phyloP scores from a whole-genome alignment of 78 protist genomes.

The Guillardia theta region DNA sequence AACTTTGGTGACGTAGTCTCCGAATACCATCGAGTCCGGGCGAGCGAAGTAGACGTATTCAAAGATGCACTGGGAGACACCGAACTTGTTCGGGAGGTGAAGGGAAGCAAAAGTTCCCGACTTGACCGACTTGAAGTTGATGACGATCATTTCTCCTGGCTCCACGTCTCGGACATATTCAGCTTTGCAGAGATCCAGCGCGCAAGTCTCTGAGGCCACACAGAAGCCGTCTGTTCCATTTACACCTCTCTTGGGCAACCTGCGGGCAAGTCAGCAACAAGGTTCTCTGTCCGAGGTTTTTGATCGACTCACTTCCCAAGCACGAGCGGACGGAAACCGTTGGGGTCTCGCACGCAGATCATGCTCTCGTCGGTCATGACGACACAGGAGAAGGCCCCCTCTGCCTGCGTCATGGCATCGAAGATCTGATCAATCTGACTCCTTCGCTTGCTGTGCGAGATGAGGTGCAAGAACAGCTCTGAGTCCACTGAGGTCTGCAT shows the following conservation, averaged over 20 bases:
- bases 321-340: conserved; percentile 34
- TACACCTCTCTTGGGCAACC: neutral
- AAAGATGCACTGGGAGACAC: conserved; percentile 33
- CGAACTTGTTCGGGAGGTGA: neutral
- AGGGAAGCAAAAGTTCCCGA: neutral
- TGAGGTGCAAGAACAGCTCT: conserved; percentile 41
- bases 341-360: conserved; percentile 9
- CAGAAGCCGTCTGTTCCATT: neutral
- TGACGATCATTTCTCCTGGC: conserved; percentile 40
- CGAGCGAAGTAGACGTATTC: conserved; percentile 36
- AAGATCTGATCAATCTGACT: conserved; percentile 31
- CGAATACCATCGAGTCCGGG: neutral
- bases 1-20: neutral
- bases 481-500: neutral
- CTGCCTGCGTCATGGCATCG: conserved; percentile 29
- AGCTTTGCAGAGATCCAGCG: neutral
- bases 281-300: too few species aligned
- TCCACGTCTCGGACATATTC: conserved; percentile 7
- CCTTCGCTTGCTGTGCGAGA: conserved; percentile 33
- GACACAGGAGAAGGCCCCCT: conserved; percentile 12
- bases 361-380: conserved; percentile 4
- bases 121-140: neutral
- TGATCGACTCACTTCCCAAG: too few species aligned
- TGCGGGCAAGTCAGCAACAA: neutral
- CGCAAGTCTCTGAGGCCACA: neutral